These are phyloP conservation scores for Leccinum truebloodii DNA, from an alignment of 768 basidiomycete genomes.

Conservation along the genomic window DNA sequence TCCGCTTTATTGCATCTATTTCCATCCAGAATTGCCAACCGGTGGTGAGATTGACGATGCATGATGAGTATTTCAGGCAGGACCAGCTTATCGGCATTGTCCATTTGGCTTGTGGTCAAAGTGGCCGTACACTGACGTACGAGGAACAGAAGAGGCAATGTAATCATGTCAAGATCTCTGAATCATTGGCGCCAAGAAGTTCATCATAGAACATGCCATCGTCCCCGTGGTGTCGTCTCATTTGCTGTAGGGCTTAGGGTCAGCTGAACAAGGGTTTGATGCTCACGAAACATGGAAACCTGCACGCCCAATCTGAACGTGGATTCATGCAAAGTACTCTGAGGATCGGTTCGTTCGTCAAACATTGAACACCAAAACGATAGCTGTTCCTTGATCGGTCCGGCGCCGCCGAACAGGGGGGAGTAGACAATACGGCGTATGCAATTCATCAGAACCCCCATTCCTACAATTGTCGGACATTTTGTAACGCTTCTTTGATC, in stretches of 20 bases:
- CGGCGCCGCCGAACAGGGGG: neutral
- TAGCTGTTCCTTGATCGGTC: slow-evolving; percentile 2
- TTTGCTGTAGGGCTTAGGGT: slow-evolving; percentile 65
- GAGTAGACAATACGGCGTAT: slow-evolving; percentile 4
- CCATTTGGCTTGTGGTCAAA: slow-evolving; percentile 1
- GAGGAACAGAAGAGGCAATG: slow-evolving; percentile 60
- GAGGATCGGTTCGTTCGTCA: neutral
- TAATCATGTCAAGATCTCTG: slow-evolving; percentile 79
- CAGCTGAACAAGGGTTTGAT: slow-evolving; percentile 70
- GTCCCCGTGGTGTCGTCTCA: slow-evolving; percentile 64
- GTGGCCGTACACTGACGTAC: slow-evolving; percentile 15
- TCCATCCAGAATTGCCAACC: slow-evolving; percentile 59
- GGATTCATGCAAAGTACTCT: neutral
- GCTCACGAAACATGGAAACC: slow-evolving; percentile 44
- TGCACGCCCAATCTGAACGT: neutral
- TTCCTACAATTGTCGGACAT: slow-evolving; percentile 21
- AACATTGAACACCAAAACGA: neutral
- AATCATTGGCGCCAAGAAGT: slow-evolving; percentile 74
- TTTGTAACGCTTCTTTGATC: slow-evolving; percentile 50
- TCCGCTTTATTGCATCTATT: neutral
- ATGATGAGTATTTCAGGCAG: slow-evolving; percentile 68
- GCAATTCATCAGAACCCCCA: slow-evolving; percentile 10
- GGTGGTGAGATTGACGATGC: slow-evolving; percentile 69
- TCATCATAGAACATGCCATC: slow-evolving; percentile 65
- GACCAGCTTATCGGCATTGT: slow-evolving; percentile 63